Evolutionary conservation across 83 land plant genomes (phyloP), one percentile per base, ranked within the genome.

Genomic region (Picea abies): DNA sequence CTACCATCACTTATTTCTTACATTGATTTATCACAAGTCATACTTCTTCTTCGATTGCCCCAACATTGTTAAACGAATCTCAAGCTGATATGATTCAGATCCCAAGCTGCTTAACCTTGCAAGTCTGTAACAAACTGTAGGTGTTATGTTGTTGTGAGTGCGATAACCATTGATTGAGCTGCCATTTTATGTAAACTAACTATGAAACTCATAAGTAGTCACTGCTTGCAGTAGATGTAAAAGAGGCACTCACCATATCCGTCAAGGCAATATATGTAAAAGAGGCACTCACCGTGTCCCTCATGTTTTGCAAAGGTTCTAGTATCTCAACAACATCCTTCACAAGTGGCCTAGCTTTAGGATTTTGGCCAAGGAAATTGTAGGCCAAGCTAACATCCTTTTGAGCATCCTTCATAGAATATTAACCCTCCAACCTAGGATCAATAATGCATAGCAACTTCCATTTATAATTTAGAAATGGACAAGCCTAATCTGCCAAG

Each of bases 401-500:
- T 11, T 86, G 73, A 23, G 82, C 85, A 56, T 82, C 89, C 20
- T 84, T 89, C n/a, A 87, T 85, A 4, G 91, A 79, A 67, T 84
- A 89, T 14, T 89, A 82, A 0, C 87, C 91, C 20, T 47, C 83
- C n/a, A 89, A 83, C 56, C 82, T 89, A 6, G 86, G 83, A 84
- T 91, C 93, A 79, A 91, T 82, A 41, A 91, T 87, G 67, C 58
- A 76, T 7, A 84, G 68, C 60, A 91, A 63, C 41, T 85, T 86
- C 25, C 90, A 47, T 61, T 66, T 89, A 69, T 86, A 87, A 15
- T 62, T 81, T 77, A 91, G 67, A 32, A 32, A 32, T 32, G 35
- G 35, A 32, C 2, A 32, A 32, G 1, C 1, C 1, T 2, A 32
- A 32, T 32, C 35, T 32, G 1, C 2, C 35, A 32, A 32, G 35